phyloP scores from a whole-genome alignment of 345 rosid genomes.

The Eucalyptus albens region DNA sequence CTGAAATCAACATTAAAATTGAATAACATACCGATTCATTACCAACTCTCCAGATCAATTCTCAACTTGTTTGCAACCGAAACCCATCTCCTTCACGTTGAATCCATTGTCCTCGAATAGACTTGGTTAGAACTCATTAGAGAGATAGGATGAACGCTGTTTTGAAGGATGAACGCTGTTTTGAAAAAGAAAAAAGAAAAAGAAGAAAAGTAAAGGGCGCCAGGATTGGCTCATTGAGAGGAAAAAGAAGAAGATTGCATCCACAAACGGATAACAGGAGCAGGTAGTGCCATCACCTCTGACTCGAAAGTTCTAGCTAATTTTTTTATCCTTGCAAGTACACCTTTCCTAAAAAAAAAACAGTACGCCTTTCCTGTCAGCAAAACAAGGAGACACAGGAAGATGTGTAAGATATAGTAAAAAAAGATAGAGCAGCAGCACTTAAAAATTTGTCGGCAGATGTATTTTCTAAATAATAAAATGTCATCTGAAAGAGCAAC shows the following conservation, averaged over 20 bases:
- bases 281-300: constrained; percentile 77
- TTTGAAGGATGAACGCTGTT: constrained; percentile 65
- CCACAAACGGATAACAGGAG: neutral
- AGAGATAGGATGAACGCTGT: constrained; percentile 84
- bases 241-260: neutral
- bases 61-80: constrained; percentile 89
- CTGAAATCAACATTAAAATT: neutral
- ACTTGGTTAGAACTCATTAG: constrained; percentile 53
- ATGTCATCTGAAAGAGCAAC: constrained; percentile 10
- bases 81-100: constrained; percentile 51
- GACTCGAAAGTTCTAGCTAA: constrained; percentile 73
- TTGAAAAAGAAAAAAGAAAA: neutral
- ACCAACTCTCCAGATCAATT: constrained; percentile 73
- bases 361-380: constrained; percentile 66
- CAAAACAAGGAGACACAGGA: neutral
- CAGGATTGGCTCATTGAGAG: neutral
- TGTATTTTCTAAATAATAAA: neutral
- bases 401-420: neutral
- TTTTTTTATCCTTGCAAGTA: constrained; percentile 63
- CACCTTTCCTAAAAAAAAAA: constrained; percentile 45
- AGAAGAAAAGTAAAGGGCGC: neutral
- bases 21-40: constrained; percentile 47
- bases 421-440: neutral
- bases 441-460: neutral
- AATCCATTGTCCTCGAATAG: constrained; percentile 56